Percentiles rank a stretch among this genome's conserved stretches.
Conservation (phyloP, 176 grass and related monocot species). For the Urochloa ruziziensis region DNA sequence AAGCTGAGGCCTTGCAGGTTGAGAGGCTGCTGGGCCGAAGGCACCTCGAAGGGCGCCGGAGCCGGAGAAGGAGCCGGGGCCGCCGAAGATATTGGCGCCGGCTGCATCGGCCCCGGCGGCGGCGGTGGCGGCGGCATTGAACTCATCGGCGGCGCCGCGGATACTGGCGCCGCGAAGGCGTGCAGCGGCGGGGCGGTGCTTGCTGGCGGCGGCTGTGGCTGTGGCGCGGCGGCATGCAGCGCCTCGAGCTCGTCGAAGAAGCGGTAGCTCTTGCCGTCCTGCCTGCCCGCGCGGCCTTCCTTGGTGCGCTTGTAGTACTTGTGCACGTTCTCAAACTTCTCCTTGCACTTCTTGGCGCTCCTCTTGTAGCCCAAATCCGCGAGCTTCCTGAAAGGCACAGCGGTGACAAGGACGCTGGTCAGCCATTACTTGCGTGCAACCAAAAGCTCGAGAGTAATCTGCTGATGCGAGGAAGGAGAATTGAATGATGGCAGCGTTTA, state of each 20-base stretch:
- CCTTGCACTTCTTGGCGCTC: slow-evolving; percentile 91
- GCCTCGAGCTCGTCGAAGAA: slow-evolving; percentile 84
- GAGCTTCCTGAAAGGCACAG: slow-evolving; percentile 66
- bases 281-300: slow-evolving; percentile 76
- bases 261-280: slow-evolving; percentile 97
- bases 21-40: slow-evolving; percentile 14
- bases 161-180: slow-evolving; percentile 17
- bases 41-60: slow-evolving; percentile 11
- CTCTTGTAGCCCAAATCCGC: slow-evolving; percentile 84
- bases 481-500: slow-evolving; percentile 50
- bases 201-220: background rate
- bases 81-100: slow-evolving; percentile 41
- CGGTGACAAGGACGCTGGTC: slow-evolving; percentile 26
- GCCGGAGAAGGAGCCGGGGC: slow-evolving; percentile 32
- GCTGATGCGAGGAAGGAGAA: background rate
- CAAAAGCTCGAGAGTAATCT: slow-evolving; percentile 30
- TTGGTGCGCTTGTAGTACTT: slow-evolving; percentile 99
- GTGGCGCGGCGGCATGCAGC: slow-evolving; percentile 43
- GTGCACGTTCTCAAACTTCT: slow-evolving; percentile 99
- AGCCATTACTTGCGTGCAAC: slow-evolving; percentile 33
- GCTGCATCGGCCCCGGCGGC: slow-evolving; percentile 27
- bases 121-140: slow-evolving; percentile 26
- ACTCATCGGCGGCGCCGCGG: slow-evolving; percentile 23
- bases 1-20: slow-evolving; percentile 63
- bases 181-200: background rate